Percentiles rank a stretch among this genome's conserved stretches.
phyloP scores from a whole-genome alignment of 2,329 filamentous ascomycete species.

The Fusarium sp. region DNA sequence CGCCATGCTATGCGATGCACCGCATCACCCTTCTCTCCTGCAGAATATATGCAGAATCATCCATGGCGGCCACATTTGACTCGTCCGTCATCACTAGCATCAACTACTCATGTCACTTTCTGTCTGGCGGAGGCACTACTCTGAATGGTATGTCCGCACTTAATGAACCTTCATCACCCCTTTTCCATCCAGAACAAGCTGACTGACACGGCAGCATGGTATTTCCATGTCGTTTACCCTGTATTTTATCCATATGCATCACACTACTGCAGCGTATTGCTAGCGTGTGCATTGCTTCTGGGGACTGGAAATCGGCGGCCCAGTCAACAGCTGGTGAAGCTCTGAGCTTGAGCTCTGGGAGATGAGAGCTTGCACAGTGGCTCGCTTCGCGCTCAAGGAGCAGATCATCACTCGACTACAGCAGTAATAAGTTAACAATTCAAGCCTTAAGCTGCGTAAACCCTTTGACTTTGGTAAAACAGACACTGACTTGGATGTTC shows the following conservation, averaged over 20 bases:
- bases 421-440: not conserved
- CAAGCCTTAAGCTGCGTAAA: not conserved
- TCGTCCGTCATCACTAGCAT: constrained; percentile 24
- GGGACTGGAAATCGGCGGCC: constrained; percentile 35
- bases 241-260: constrained; percentile 39
- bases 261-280: constrained; percentile 45
- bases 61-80: constrained; percentile 21
- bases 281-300: constrained; percentile 41
- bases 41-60: constrained; percentile 35
- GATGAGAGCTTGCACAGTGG: not conserved
- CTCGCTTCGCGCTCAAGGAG: not conserved
- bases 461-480: not conserved
- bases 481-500: not conserved
- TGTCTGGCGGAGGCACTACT: constrained; percentile 16
- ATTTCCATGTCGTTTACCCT: constrained; percentile 33
- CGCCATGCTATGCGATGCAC: not conserved
- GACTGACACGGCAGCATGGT: constrained; percentile 29
- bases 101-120: constrained; percentile 7
- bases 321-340: constrained; percentile 17
- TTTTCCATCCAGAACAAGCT: constrained; percentile 32
- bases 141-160: constrained; percentile 23
- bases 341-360: not conserved
- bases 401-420: not conserved
- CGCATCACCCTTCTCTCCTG: constrained; percentile 34
- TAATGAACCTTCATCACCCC: constrained; percentile 32